Percentiles rank a stretch among this genome's conserved stretches.
These are phyloP conservation scores for Pisolithus microcarpus DNA, from an alignment of 768 basidiomycete genomes.

Conservation along the genomic window DNA sequence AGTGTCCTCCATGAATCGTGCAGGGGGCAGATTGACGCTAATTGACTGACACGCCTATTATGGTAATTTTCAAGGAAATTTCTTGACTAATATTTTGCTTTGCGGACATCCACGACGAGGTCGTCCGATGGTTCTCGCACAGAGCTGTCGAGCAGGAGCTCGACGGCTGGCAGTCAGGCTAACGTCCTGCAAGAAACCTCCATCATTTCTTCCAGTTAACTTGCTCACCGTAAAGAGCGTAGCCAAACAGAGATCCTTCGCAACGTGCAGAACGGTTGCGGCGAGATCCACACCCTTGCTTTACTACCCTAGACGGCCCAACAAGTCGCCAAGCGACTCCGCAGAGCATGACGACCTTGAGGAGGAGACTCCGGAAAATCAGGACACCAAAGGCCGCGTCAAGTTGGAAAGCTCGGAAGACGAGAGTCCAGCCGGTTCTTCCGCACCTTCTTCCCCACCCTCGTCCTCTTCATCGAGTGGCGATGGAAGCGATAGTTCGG, in stretches of 20 bases:
- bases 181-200: too few relatives aligned
- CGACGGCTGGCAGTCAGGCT: not conserved
- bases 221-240: slow-evolving; percentile 5
- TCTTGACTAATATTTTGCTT: not conserved
- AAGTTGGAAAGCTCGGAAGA: slow-evolving; percentile 23
- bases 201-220: not conserved
- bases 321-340: slow-evolving; percentile 23
- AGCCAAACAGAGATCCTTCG: slow-evolving; percentile 19
- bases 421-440: slow-evolving; percentile 27
- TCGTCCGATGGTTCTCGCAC: slow-evolving; percentile 18
- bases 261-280: slow-evolving; percentile 14
- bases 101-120: slow-evolving; percentile 5
- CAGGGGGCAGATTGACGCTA: too few relatives aligned
- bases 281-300: slow-evolving; percentile 28
- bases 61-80: not conserved
- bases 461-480: slow-evolving; percentile 37
- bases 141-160: slow-evolving; percentile 10
- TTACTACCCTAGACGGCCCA: slow-evolving; percentile 33
- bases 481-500: slow-evolving; percentile 30
- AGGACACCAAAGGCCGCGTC: slow-evolving; percentile 10
- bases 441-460: slow-evolving; percentile 25
- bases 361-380: slow-evolving; percentile 20
- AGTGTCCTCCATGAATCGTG: too few relatives aligned
- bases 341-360: slow-evolving; percentile 18
- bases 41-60: too few relatives aligned